Conservation (phyloP, 495 filamentous ascomycete genomes). For the Annulohypoxylon stygium region DNA sequence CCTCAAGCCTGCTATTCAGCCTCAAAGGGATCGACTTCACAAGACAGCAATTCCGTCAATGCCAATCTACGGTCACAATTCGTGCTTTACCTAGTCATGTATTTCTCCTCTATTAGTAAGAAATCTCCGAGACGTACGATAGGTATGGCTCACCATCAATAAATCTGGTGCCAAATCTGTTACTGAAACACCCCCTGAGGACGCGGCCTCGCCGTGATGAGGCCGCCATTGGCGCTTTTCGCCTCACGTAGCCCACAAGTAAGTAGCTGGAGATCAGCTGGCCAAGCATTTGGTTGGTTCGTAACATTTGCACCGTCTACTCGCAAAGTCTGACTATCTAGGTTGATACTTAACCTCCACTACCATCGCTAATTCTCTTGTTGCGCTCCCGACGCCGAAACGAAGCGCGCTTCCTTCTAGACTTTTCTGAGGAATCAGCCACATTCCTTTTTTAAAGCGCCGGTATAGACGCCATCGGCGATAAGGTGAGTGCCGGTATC, state of each 20-base stretch:
- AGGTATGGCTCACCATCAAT: background rate
- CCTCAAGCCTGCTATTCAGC: too few species aligned
- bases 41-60: too few species aligned
- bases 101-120: background rate
- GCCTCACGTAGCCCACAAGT: background rate
- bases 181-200: constrained; percentile 27
- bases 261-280: background rate
- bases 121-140: constrained; percentile 1
- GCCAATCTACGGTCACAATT: background rate
- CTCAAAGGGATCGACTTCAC: too few species aligned
- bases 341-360: background rate
- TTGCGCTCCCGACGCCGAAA: background rate
- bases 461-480: background rate
- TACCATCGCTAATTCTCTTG: background rate
- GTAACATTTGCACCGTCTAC: background rate
- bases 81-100: background rate
- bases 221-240: constrained; percentile 22
- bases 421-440: background rate
- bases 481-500: constrained; percentile 1
- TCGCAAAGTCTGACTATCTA: background rate
- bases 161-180: constrained; percentile 22
- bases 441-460: constrained; percentile 2
- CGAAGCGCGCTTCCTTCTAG: background rate
- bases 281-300: background rate
- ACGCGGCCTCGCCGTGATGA: constrained; percentile 25